Evolutionary conservation across 2,329 filamentous ascomycete genomes (phyloP), one percentile per base, ranked within the genome.

Genomic region (Aphanocladium album): DNA sequence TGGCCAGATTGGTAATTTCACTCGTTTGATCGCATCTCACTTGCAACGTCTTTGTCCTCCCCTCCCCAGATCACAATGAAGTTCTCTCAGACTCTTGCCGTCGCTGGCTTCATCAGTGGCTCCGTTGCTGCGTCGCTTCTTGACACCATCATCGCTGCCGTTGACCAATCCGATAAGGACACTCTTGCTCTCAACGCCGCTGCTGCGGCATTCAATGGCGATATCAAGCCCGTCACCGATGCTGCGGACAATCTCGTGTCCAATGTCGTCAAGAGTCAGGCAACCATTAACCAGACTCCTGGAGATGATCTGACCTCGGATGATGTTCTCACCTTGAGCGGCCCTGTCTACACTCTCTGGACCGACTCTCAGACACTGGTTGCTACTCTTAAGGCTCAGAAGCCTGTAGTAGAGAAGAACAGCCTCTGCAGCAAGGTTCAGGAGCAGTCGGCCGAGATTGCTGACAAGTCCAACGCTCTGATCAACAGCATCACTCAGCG

Each of bases 401-500:
- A 56, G 58, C 19, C 58, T 1, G 45, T 23, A 9, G 51, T 60
- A 14, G 51, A 60, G 35, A 19, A 56, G 35, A 11, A 11, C 21
- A 51, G n/a, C 35, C 23, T 27, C 6, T 60, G 51, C 25, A 17
- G 9, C 3, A 4, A 5, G 5, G 52, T 60, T 5, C 45, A 60
- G 25, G 2, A 21, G 4, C 51, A 60, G 35, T 41, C 43, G 3
- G 23, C 30, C 23, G 39, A 50, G 19, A 33, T 25, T 17, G 23
- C 49, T 14, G 25, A 23, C 7, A 17, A 7, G 8, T 60, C 58
- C 0, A 60, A 21, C 19, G 52, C 17, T 6, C 58, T 60, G 21
- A 60, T 60, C 45, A 51, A 60, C 25, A 55, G 23, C 6, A 27
- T 60, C 25, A 60, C 49, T 8, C 7, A 12, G 2, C 49, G 50